Conservation (phyloP, 2,329 filamentous ascomycete genomes). For the Phialocephala subalpina region DNA sequence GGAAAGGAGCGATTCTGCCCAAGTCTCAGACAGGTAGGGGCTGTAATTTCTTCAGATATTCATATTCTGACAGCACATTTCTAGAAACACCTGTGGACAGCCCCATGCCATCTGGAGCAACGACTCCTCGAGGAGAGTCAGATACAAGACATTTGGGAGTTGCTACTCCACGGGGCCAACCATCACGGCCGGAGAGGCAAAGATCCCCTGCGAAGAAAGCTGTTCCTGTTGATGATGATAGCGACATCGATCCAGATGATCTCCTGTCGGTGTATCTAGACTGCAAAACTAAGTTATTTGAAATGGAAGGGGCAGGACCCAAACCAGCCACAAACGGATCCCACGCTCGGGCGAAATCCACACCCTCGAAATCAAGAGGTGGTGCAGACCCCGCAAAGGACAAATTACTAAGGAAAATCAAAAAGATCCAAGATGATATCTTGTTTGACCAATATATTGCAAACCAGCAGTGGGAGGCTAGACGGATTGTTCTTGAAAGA, state of each 20-base stretch:
- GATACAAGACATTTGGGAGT: constrained; percentile 41
- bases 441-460: constrained; percentile 75
- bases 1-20: constrained; percentile 33
- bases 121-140: constrained; percentile 41
- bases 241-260: constrained; percentile 78
- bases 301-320: constrained; percentile 59
- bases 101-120: constrained; percentile 43
- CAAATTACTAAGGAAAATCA: constrained; percentile 77
- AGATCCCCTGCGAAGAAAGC: constrained; percentile 30
- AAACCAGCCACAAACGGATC: constrained; percentile 47
- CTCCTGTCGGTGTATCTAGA: constrained; percentile 80
- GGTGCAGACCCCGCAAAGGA: constrained; percentile 54
- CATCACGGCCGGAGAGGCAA: constrained; percentile 32
- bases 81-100: constrained; percentile 43
- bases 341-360: constrained; percentile 20
- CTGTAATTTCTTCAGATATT: background rate
- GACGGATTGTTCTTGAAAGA: constrained; percentile 66
- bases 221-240: constrained; percentile 60
- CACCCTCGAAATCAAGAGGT: constrained; percentile 25
- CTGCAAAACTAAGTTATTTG: constrained; percentile 74
- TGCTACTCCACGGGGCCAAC: constrained; percentile 17
- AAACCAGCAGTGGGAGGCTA: constrained; percentile 69
- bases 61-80: constrained; percentile 7
- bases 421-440: constrained; percentile 79
- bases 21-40: constrained; percentile 43